phyloP scores from a whole-genome alignment of 257 asterid genomes.

The Forsythia suspensa region DNA sequence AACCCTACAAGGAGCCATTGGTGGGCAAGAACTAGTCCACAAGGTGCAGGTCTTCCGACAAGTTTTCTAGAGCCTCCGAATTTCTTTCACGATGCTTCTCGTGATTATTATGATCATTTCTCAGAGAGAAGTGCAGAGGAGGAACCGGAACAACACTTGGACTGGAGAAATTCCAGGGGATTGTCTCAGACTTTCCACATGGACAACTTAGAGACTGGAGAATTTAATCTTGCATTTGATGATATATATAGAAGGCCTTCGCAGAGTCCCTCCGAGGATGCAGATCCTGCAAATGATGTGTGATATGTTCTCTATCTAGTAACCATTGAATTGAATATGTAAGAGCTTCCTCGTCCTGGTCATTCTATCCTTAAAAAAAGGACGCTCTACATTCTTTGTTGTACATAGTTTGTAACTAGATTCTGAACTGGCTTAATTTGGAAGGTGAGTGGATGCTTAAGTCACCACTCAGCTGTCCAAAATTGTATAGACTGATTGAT shows the following conservation, averaged over 20 bases:
- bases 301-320: conserved; percentile 28
- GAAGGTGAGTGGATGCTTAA: conserved; percentile 22
- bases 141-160: conserved; percentile 31
- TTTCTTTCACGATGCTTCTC: conserved; percentile 33
- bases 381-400: conserved; percentile 52
- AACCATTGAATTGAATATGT: conserved; percentile 32
- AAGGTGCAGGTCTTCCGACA: conserved; percentile 41
- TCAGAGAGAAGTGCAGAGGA: conserved; percentile 57
- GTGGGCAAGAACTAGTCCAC: conserved; percentile 63
- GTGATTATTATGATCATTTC: conserved; percentile 32
- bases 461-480: conserved; percentile 18
- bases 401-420: conserved; percentile 50
- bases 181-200: conserved; percentile 61
- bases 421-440: conserved; percentile 29
- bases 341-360: conserved; percentile 10
- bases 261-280: conserved; percentile 21
- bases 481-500: conserved; percentile 26
- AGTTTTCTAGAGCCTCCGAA: conserved; percentile 88
- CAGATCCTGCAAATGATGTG: conserved; percentile 46
- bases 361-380: conserved; percentile 3
- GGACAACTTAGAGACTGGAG: conserved; percentile 64
- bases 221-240: conserved; percentile 73
- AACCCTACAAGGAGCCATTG: conserved; percentile 48
- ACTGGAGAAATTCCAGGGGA: conserved; percentile 45
- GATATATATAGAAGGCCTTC: conserved; percentile 56